Percentiles rank a stretch among this genome's conserved stretches.
These are phyloP conservation scores for Chytriomyces confervae DNA, from an alignment of 192 early-diverging fungal genomes.

Conservation along the genomic window DNA sequence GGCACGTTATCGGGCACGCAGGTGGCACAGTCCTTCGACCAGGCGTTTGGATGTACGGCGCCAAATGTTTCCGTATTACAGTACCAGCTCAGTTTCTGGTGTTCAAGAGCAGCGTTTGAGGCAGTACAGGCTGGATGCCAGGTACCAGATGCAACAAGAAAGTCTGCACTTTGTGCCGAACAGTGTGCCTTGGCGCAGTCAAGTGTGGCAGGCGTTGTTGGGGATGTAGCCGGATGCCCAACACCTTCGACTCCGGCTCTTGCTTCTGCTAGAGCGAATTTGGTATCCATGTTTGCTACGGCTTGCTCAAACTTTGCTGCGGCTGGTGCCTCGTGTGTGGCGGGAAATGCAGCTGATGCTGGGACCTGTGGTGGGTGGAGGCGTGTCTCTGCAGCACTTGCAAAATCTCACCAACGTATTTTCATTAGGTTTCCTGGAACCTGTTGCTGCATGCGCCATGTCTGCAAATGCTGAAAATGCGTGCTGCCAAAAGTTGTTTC, in stretches of 20 bases:
- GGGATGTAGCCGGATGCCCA: neutral
- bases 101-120: conserved; percentile 2
- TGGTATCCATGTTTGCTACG: conserved; percentile 1
- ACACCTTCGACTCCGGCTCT: neutral
- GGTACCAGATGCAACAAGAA: neutral
- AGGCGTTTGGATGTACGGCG: neutral
- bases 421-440: conserved; percentile 7
- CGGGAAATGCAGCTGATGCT: conserved; percentile 1
- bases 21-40: neutral
- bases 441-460: neutral
- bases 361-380: neutral
- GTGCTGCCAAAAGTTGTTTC: neutral
- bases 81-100: conserved; percentile 15
- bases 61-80: neutral
- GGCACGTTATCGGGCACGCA: neutral
- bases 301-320: conserved; percentile 8
- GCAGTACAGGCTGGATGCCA: neutral
- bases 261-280: neutral
- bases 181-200: neutral
- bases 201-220: neutral
- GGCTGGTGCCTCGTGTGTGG: neutral
- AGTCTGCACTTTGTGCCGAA: neutral
- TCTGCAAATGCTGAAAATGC: neutral
- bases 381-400: no score
- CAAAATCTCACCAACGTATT: neutral